Evolutionary conservation across 805 yeast genomes (phyloP).

Genomic region (Millerozyma miso): DNA sequence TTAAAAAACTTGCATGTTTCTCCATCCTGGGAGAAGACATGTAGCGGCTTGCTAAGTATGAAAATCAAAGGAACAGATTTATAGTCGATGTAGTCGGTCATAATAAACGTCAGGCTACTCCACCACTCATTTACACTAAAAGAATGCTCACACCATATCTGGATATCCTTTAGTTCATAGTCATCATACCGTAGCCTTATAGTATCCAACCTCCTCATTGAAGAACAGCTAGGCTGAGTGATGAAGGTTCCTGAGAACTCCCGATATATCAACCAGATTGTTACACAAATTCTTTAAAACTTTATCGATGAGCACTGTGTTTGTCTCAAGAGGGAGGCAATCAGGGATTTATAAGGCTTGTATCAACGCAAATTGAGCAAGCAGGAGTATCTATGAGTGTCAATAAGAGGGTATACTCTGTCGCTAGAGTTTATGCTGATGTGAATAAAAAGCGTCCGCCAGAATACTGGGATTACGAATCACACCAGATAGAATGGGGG

Average conservation of each 20-base stretch:
- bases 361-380: background rate
- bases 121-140: background rate
- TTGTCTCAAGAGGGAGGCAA: background rate
- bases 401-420: slow-evolving; percentile 22
- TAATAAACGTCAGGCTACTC: background rate
- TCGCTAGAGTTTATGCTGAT: slow-evolving; percentile 64
- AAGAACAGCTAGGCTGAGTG: background rate
- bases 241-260: background rate
- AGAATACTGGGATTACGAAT: slow-evolving; percentile 85
- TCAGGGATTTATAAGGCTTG: background rate
- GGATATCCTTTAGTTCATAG: slow-evolving; percentile 15
- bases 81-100: slow-evolving; percentile 14
- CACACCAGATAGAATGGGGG: slow-evolving; percentile 43
- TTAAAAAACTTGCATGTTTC: slow-evolving; percentile 18
- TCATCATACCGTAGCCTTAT: slow-evolving; percentile 5
- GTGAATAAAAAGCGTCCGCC: slow-evolving; percentile 64
- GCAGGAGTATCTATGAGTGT: slow-evolving; percentile 19
- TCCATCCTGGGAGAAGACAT: slow-evolving; percentile 18
- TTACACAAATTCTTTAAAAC: slow-evolving; percentile 5
- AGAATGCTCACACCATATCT: slow-evolving; percentile 15
- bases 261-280: background rate
- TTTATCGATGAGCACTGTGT: slow-evolving; percentile 3
- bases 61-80: slow-evolving; percentile 22
- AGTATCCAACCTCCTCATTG: slow-evolving; percentile 6
- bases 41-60: slow-evolving; percentile 13